phyloP scores from a whole-genome alignment of 331 rosid genomes.

The Pyrus hybrid region DNA sequence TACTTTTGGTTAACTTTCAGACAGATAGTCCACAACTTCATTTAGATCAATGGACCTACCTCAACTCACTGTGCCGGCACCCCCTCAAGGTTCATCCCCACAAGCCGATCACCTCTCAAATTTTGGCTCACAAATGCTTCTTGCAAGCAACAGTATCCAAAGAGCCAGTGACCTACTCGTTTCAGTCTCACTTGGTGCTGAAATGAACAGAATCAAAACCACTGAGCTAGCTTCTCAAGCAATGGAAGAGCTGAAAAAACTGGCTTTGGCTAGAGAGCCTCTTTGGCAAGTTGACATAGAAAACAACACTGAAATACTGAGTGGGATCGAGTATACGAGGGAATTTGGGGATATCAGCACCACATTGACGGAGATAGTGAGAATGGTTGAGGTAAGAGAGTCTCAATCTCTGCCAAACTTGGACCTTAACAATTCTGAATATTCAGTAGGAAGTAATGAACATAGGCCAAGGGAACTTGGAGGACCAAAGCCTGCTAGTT shows the following conservation, averaged over 20 bases:
- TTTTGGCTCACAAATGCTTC: neutral
- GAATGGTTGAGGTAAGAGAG: slow-evolving; percentile 36
- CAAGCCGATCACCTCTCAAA: neutral
- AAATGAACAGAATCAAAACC: slow-evolving; percentile 9
- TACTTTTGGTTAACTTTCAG: neutral
- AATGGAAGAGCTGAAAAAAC: slow-evolving; percentile 32
- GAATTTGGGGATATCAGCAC: slow-evolving; percentile 21
- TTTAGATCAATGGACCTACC: neutral
- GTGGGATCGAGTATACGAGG: slow-evolving; percentile 22
- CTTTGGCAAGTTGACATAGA: slow-evolving; percentile 21
- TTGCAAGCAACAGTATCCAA: neutral
- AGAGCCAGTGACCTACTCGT: slow-evolving; percentile 38
- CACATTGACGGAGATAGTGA: slow-evolving; percentile 22
- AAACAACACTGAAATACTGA: slow-evolving; percentile 15
- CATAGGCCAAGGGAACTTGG: neutral
- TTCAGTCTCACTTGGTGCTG: slow-evolving; percentile 21
- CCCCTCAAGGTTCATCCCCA: neutral
- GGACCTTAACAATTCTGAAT: slow-evolving; percentile 8
- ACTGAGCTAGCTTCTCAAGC: slow-evolving; percentile 22
- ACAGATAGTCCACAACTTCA: neutral
- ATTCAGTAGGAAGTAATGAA: neutral
- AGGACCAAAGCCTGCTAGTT: neutral
- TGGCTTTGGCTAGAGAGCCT: slow-evolving; percentile 19
- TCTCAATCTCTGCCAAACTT: slow-evolving; percentile 12
- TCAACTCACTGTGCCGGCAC: neutral